These are phyloP conservation scores for Alectoria sarmentosa DNA, from an alignment of 495 filamentous ascomycete species.

Conservation along the genomic window DNA sequence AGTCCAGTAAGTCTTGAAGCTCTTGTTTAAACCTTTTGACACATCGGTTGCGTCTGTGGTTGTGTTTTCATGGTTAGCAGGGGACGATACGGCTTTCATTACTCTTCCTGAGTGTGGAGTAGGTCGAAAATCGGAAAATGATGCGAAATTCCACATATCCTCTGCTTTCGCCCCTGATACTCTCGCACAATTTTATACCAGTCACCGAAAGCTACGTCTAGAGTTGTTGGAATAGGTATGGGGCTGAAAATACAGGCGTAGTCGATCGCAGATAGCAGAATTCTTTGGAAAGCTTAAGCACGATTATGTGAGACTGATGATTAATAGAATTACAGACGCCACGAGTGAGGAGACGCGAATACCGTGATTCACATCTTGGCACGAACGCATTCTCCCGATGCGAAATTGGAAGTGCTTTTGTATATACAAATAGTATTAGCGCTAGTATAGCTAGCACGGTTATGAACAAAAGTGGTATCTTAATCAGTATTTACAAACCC, in stretches of 20 bases:
- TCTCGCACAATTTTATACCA: too few relatives aligned
- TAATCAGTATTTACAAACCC: slow-evolving; percentile 9
- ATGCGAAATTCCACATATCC: too few relatives aligned
- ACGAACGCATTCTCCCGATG: background rate
- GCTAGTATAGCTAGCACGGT: slow-evolving; percentile 1
- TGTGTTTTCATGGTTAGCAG: too few relatives aligned
- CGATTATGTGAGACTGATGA: background rate
- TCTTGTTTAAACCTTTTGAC: too few relatives aligned
- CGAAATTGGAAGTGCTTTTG: background rate
- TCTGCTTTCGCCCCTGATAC: too few relatives aligned
- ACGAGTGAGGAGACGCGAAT: too few relatives aligned
- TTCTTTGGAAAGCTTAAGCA: background rate
- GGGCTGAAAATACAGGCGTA: background rate
- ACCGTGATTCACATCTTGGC: background rate
- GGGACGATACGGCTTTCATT: too few relatives aligned
- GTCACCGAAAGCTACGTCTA: background rate
- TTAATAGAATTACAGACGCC: background rate
- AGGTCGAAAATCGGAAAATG: too few relatives aligned
- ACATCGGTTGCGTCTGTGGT: too few relatives aligned
- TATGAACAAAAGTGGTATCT: slow-evolving; percentile 22
- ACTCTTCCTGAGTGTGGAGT: too few relatives aligned
- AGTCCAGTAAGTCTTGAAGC: too few relatives aligned
- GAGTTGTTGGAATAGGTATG: background rate
- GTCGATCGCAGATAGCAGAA: background rate
- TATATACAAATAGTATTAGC: slow-evolving; percentile 15